These are phyloP conservation scores for Parmelia sp. DNA, from an alignment of 495 filamentous ascomycete species.

Conservation along the genomic window DNA sequence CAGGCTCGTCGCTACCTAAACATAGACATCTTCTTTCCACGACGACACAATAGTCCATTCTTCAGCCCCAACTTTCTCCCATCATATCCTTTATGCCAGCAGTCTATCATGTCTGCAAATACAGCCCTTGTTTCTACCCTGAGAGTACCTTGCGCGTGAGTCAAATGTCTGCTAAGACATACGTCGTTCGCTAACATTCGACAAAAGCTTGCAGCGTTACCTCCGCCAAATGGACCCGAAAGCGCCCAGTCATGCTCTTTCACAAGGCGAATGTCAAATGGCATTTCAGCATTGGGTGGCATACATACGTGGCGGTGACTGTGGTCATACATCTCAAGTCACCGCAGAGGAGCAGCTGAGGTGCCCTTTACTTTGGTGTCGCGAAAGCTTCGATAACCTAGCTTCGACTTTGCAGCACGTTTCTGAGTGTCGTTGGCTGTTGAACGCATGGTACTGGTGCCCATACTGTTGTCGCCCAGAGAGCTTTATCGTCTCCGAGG, in stretches of 20 bases:
- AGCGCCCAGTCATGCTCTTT: background rate
- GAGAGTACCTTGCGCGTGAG: conserved; percentile 6
- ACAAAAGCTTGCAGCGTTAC: background rate
- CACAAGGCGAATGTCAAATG: conserved; percentile 5
- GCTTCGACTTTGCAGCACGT: conserved; percentile 10
- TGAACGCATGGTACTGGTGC: conserved; percentile 18
- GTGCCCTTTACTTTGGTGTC: conserved; percentile 21
- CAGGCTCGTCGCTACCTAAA: background rate
- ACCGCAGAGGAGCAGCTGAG: conserved; percentile 2
- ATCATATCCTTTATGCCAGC: background rate
- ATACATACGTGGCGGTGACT: conserved; percentile 6
- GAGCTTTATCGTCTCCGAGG: conserved; percentile 1
- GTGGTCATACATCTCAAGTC: background rate
- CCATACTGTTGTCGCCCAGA: conserved; percentile 14
- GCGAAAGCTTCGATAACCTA: conserved; percentile 12
- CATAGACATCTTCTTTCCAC: background rate
- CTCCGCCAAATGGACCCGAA: background rate
- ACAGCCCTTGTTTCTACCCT: background rate
- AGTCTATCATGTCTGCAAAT: background rate
- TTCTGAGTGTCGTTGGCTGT: conserved; percentile 10
- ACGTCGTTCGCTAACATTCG: background rate
- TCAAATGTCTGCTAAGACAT: background rate
- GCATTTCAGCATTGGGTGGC: conserved; percentile 20
- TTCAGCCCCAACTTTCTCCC: background rate
- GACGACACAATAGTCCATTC: background rate